Conservation (phyloP, 2,329 filamentous ascomycete genomes). For the Mariannaea elegans region DNA sequence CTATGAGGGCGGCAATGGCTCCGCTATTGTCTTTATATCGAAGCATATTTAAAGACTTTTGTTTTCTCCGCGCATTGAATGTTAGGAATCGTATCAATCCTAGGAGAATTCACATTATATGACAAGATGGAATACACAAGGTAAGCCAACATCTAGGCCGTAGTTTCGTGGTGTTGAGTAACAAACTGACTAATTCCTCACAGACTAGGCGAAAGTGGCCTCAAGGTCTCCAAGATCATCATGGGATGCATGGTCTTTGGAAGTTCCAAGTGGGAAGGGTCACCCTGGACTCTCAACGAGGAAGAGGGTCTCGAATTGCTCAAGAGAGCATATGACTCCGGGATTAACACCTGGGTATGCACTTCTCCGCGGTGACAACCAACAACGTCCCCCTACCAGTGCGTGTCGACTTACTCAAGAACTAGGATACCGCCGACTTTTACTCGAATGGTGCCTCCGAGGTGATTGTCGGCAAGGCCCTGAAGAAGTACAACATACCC, state of each 20-base stretch:
- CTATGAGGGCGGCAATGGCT: background rate
- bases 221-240: conserved; percentile 53
- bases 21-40: background rate
- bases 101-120: conserved; percentile 9
- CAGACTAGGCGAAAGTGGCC: conserved; percentile 50
- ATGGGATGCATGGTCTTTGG: conserved; percentile 49
- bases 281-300: conserved; percentile 34
- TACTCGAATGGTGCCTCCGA: conserved; percentile 67
- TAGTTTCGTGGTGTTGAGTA: conserved; percentile 6
- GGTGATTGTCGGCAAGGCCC: conserved; percentile 64
- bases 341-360: conserved; percentile 64
- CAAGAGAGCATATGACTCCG: conserved; percentile 70
- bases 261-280: conserved; percentile 44
- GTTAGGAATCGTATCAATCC: background rate
- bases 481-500: conserved; percentile 66
- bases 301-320: conserved; percentile 62
- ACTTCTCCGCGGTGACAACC: conserved; percentile 44
- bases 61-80: background rate
- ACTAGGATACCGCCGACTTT: conserved; percentile 52
- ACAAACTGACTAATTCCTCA: conserved; percentile 17
- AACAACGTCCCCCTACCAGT: background rate
- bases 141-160: conserved; percentile 9
- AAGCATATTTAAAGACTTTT: background rate
- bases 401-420: conserved; percentile 38
- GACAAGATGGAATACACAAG: conserved; percentile 32